Percentiles rank a stretch among this genome's conserved stretches.
Evolutionary conservation across 768 basidiomycete genomes (phyloP).

Genomic region (Boletus patriciae): DNA sequence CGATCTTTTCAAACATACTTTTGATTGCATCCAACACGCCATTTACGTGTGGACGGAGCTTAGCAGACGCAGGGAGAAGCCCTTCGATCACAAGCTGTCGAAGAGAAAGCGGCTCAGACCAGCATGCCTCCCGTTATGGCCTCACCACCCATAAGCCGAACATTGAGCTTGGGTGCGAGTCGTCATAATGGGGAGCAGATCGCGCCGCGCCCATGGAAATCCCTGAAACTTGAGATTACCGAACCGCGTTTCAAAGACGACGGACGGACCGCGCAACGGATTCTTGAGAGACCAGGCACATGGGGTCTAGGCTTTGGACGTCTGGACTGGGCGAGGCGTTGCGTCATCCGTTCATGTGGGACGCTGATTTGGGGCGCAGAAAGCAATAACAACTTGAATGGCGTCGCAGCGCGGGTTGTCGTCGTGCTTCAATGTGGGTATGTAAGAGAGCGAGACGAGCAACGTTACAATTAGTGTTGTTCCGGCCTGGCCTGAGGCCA

Average conservation of each 20-base stretch:
- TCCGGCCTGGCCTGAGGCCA: no score
- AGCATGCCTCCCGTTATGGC: not conserved
- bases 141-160: not conserved
- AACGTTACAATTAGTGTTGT: not conserved
- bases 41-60: conserved; percentile 18
- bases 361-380: not conserved
- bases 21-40: conserved; percentile 6
- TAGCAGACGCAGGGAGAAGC: not conserved
- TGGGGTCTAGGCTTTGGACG: not conserved
- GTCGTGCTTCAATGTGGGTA: not conserved
- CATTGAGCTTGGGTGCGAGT: no score
- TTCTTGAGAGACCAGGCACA: not conserved
- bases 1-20: not conserved
- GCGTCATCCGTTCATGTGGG: not conserved
- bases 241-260: not conserved
- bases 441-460: not conserved
- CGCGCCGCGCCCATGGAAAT: conserved; percentile 8
- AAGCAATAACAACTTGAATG: no score
- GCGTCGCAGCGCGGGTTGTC: not conserved
- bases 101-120: not conserved
- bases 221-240: not conserved
- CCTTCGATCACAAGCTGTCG: not conserved
- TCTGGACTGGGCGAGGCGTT: not conserved
- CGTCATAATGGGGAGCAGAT: conserved; percentile 10
- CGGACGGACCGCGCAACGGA: not conserved